These are phyloP conservation scores for Yamadazyma triangularis DNA, from an alignment of 1,139 yeast genomes.

Conservation along the genomic window DNA sequence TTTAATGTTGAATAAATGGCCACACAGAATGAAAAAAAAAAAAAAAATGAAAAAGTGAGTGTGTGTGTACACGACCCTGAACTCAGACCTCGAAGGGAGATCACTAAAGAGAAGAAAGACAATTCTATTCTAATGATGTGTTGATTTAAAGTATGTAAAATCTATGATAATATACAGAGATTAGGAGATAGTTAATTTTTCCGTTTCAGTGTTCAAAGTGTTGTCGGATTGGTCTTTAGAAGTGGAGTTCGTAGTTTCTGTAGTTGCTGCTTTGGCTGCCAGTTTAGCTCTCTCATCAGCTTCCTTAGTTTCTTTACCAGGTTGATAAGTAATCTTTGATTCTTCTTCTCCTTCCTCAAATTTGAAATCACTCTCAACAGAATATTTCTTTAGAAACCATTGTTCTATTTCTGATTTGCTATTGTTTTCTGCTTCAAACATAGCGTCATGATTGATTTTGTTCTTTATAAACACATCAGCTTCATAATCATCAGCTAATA, in stretches of 20 bases:
- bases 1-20: too few species aligned
- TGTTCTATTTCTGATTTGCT: constrained; percentile 61
- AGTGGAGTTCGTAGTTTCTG: constrained; percentile 4
- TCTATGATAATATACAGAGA: constrained; percentile 64
- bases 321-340: constrained; percentile 43
- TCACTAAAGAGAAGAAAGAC: too few species aligned
- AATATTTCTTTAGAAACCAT: constrained; percentile 68
- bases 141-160: too few species aligned
- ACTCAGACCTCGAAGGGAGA: too few species aligned
- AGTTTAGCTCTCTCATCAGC: constrained; percentile 39
- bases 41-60: too few species aligned
- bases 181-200: neutral
- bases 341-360: constrained; percentile 42
- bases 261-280: constrained; percentile 15
- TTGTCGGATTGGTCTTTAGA: neutral
- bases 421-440: constrained; percentile 83
- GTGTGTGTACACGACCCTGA: too few species aligned
- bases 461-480: constrained; percentile 84
- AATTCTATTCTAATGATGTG: too few species aligned
- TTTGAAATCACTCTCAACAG: constrained; percentile 56
- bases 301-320: constrained; percentile 47
- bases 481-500: constrained; percentile 64
- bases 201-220: neutral
- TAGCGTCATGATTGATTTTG: constrained; percentile 71
- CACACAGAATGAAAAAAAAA: too few species aligned